Evolutionary conservation across 495 filamentous ascomycete species (phyloP), one percentile per base, ranked within the genome.

Genomic region (Xylaria cubensis): DNA sequence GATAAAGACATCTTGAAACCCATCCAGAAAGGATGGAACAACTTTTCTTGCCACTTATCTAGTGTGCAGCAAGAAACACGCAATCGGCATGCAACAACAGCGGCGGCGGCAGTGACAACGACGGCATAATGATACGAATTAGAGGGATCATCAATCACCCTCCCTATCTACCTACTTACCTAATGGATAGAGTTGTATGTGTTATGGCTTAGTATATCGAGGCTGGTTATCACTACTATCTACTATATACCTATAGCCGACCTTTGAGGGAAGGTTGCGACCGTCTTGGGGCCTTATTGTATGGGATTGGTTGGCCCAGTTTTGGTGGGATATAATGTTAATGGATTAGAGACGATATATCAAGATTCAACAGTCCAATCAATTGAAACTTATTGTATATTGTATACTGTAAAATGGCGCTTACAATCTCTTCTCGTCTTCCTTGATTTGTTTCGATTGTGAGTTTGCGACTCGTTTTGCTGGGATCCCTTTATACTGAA

Each of bases 281-380:
- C 69, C 26, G 61, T 36, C 19, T 19, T 59, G 32, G 62, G 50
- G 36, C 50, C 61, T 64, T 32, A 53, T 65, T 48, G 50, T 66
- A 48, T 65, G 39, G 46, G 50, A 48, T 41, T 61, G 61, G 39
- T 64, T 24, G 32, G 69, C 61, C 62, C 32, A 19, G 34, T 32
- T 39, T 71, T 71, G 69, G 69, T 71, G 65, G 61, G 61, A 71
- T 65, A 65, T 71, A 71, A 71, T 71, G 48, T 71, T 71, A 71
- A 71, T 71, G 69, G 56, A 71, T 71, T 59, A 71, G 51, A 64
- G 39, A 66, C 36, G 44, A 66, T 62, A 66, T 62, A 66, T 58
- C 44, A 70, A 70, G 56, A 63, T 51, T 51, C 46, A 64, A 41
- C 34, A 39, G 21, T 21, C 34, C 29, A 34, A 61, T 61, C 34